Base-by-base conservation (phyloP, 352 stramenopile genomes). In the Detonula confervacea region DNA sequence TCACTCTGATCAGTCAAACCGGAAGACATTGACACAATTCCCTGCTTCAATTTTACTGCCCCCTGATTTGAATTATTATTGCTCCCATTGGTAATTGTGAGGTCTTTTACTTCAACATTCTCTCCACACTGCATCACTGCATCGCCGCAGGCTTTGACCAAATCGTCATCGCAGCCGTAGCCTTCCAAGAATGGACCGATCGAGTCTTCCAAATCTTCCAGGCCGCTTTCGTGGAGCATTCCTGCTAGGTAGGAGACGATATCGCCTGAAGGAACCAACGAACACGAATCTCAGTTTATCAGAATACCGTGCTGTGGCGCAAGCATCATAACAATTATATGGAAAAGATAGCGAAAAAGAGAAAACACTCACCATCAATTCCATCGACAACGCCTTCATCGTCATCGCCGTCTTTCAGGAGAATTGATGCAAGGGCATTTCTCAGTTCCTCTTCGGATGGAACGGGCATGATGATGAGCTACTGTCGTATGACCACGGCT, bases 11-110 rank as follows among this genome's bases (percentile, higher is more conserved):
- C 69, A 5, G 73, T 68, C 11, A 93, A 64, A 22, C 73, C 76
- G 12, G 71, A 87, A 22, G 71, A 77, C 86, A 93, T 92, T 22
- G 73, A 86, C 0, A 93, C 80, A 52, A 91, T 81, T 22, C 83
- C 86, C 44, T 91, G 88, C 60, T 80, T 85, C 18, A 91, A 59
- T 74, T 88, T 90, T 6, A 75, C 64, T 1, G 73, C 65, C 9
- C 47, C 64, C 37, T 61, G 22, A 57, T 68, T 54, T 9, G 22
- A 44, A 29, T 35, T 54, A 24, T 27, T 54, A 62, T 61, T 67
- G 16, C 20, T 62, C 25, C 20, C 37, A 44, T 59, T 65, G 12
- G 1, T 39, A 51, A 1, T 52, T 12, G 25, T 22, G 11, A 27
- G 18, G 4, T 5, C 47, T 37, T 22, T 29, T 16, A 14, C 8